Conservation (phyloP, 1,284 basidiomycete species). For the Rhodofomes roseus region DNA sequence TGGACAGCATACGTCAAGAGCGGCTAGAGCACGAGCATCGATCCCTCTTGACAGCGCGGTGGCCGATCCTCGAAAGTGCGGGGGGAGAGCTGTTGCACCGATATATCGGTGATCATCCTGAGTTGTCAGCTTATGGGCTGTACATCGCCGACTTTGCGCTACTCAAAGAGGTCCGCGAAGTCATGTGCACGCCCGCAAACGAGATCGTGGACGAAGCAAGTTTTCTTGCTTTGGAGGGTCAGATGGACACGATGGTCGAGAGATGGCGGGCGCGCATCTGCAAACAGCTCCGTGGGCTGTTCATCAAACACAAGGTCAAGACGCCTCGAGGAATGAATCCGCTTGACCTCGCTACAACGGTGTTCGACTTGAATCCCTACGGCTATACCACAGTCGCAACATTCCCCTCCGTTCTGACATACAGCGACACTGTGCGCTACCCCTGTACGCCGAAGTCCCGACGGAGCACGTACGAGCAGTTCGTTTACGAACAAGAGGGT, state of each 20-base stretch:
- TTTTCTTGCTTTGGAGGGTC: neutral
- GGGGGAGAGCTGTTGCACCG: neutral
- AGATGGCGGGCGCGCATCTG: neutral
- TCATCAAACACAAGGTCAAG: neutral
- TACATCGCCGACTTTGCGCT: neutral
- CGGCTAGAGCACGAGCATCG: no score
- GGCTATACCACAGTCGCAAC: no score
- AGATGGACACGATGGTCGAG: neutral
- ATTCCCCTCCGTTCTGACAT: no score
- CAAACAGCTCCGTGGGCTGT: no score
- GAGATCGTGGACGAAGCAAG: neutral
- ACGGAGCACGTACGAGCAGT: no score
- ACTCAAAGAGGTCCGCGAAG: neutral
- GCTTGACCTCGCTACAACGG: neutral
- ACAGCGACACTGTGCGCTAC: no score
- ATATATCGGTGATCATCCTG: neutral
- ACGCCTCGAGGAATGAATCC: neutral
- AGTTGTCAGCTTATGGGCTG: neutral
- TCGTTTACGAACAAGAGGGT: no score
- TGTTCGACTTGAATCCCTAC: neutral
- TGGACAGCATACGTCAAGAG: no score
- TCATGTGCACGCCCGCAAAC: neutral
- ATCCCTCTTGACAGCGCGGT: neutral
- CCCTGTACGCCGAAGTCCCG: no score
- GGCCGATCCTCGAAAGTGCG: neutral